Conservation (phyloP, 2,329 filamentous ascomycete genomes). For the Neopestalotiopsis sp. region DNA sequence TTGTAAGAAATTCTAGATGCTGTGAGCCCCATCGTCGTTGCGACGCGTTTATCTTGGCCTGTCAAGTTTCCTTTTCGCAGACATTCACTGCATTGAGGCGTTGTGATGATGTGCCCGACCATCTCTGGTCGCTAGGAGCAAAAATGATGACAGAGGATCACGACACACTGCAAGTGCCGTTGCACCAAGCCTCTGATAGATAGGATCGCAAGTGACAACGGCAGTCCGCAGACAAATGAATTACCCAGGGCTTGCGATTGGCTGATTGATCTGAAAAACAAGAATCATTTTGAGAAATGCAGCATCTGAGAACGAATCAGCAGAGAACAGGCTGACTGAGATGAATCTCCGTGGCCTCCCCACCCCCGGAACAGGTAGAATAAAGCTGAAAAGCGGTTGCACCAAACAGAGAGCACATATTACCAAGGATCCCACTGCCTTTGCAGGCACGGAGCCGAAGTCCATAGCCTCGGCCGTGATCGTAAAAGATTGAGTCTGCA, state of each 20-base stretch:
- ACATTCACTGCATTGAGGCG: background rate
- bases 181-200: background rate
- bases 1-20: background rate
- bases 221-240: background rate
- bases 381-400: background rate
- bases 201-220: background rate
- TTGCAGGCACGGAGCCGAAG: background rate
- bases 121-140: background rate
- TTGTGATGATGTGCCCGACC: background rate
- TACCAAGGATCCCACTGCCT: background rate
- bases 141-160: background rate
- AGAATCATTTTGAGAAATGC: background rate
- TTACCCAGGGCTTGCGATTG: background rate
- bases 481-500: background rate
- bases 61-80: background rate
- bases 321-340: background rate
- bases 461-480: background rate
- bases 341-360: background rate
- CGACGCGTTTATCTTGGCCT: slow-evolving; percentile 4
- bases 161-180: too few relatives aligned
- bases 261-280: slow-evolving; percentile 5
- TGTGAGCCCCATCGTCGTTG: background rate
- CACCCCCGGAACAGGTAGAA: background rate
- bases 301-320: background rate
- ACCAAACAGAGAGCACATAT: background rate